phyloP scores from a whole-genome alignment of 176 grass and related monocot genomes.

The Oryza coarctata region DNA sequence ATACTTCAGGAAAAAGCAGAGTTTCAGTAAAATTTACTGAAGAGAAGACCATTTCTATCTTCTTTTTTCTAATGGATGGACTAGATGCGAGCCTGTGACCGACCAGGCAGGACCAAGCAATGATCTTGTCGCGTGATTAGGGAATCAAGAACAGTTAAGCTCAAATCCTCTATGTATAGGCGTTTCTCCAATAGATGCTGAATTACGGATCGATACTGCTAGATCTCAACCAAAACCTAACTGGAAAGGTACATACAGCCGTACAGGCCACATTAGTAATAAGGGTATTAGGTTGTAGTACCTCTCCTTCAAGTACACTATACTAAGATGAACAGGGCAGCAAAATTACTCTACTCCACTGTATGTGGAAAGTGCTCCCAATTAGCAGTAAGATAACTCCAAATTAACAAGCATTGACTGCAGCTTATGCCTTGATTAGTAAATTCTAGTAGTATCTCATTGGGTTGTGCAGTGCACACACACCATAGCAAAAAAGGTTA shows the following conservation, averaged over 20 bases:
- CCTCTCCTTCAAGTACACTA: neutral
- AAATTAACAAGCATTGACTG: neutral
- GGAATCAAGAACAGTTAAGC: neutral
- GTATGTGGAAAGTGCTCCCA: neutral
- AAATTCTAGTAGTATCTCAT: neutral
- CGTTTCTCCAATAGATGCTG: neutral
- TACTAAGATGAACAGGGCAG: neutral
- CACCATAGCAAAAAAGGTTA: neutral
- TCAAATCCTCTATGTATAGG: neutral
- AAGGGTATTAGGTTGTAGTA: neutral
- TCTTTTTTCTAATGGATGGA: too few species aligned
- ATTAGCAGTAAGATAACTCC: neutral
- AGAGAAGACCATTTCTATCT: too few species aligned
- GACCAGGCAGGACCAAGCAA: neutral
- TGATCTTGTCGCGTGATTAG: neutral
- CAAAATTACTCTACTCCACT: neutral
- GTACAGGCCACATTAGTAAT: neutral
- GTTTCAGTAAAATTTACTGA: too few species aligned
- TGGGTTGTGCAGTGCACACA: neutral
- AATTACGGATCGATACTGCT: neutral
- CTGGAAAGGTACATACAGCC: neutral
- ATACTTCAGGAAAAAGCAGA: neutral
- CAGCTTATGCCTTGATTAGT: neutral
- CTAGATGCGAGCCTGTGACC: neutral
- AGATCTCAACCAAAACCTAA: neutral